Conservation (phyloP, 2,329 filamentous ascomycete genomes). For the Ascochyta fabae region DNA sequence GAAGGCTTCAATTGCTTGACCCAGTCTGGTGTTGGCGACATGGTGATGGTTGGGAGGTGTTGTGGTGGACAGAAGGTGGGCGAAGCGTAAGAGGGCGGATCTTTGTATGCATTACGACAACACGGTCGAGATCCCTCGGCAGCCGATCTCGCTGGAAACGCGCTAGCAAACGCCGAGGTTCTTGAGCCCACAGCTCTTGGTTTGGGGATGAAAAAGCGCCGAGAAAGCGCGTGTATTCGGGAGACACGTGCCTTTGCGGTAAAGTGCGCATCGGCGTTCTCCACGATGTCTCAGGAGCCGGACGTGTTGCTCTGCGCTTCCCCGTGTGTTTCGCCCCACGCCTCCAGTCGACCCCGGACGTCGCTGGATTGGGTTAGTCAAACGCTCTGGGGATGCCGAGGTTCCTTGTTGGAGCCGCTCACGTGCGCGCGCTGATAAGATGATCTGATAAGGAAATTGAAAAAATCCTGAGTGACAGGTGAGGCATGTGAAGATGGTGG, state of each 20-base stretch:
- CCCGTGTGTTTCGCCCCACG: slow-evolving; percentile 13
- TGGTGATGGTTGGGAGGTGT: slow-evolving; percentile 22
- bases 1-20: slow-evolving; percentile 71
- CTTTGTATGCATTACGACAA: slow-evolving; percentile 24
- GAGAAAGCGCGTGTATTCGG: slow-evolving; percentile 15
- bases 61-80: slow-evolving; percentile 14
- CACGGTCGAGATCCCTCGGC: slow-evolving; percentile 31
- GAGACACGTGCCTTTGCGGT: slow-evolving; percentile 8
- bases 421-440: slow-evolving; percentile 10
- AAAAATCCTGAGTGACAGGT: too few relatives aligned
- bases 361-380: background rate
- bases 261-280: slow-evolving; percentile 12
- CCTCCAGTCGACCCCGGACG: slow-evolving; percentile 11
- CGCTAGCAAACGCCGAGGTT: slow-evolving; percentile 37
- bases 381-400: slow-evolving; percentile 3
- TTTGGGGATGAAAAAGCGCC: slow-evolving; percentile 7
- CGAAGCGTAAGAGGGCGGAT: slow-evolving; percentile 7
- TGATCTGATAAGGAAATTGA: slow-evolving; percentile 7
- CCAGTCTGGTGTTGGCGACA: slow-evolving; percentile 63
- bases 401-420: background rate
- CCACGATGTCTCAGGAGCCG: slow-evolving; percentile 8
- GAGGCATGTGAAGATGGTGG: slow-evolving; percentile 5
- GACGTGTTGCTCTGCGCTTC: slow-evolving; percentile 1
- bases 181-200: background rate
- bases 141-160: slow-evolving; percentile 22